Evolutionary conservation across 495 filamentous ascomycete species (phyloP), one percentile per base, ranked within the genome.

Genomic region (Tuber calosporum): DNA sequence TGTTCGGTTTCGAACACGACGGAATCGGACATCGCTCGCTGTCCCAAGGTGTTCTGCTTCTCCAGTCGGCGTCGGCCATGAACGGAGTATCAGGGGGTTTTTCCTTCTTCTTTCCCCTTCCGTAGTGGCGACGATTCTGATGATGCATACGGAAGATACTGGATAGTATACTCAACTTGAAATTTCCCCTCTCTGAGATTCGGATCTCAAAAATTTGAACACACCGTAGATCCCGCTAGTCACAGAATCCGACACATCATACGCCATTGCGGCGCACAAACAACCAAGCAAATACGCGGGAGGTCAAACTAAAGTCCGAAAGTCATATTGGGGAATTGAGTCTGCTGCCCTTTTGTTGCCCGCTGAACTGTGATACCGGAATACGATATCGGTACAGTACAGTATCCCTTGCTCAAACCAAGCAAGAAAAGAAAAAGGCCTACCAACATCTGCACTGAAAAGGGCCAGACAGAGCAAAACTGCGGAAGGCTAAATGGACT

Each of bases 141-240:
- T 62, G 26, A 62, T 62, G 53, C 1, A 34, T 13, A 34, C 17
- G 26, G 53, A 34, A 62, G 2, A 62, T 17, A 34, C 53, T 62
- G 26, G 53, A 62, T 62, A 13, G 53, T 34, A 30, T 34, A 13
- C 53, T 62, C 53, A 62, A 26, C 53, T 34, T 26, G n/a, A 53
- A 53, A 53, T 53, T 53, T 62, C 30, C 53, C 53, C 53, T 62
- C 53, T 30, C 0, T 62, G 0, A 62, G 53, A 34, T 62, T 26
- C 53, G 53, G 53, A 62, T 62, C 53, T 62, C 53, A 26, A 62
- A 62, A 34, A 26, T 62, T 62, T 62, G 53, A 62, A 62, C 53
- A 62, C 34, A 62, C 53, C 53, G 53, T 5, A 62, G 53, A 62
- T 62, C 26, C 53, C 26, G 53, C 53, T 6, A 6, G 26, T 26